Percentiles rank a stretch among this genome's conserved stretches.
These are phyloP conservation scores for Dactylis glomerata DNA, from an alignment of 176 grass and related monocot species.

Conservation along the genomic window DNA sequence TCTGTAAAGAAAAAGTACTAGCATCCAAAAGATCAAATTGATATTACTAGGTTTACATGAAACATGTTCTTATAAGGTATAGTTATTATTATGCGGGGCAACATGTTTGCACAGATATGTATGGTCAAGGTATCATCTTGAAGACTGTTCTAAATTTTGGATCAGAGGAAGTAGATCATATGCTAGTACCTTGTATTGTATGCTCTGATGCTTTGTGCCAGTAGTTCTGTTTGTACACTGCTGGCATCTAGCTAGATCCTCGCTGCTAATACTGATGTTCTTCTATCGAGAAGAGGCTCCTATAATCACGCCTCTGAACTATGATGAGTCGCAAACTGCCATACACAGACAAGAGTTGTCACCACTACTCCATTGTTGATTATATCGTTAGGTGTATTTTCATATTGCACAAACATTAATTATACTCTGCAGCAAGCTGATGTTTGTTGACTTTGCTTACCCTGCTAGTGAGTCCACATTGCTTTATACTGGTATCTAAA, in stretches of 20 bases:
- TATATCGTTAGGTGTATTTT: background rate
- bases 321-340: background rate
- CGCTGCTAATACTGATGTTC: slow-evolving; percentile 4
- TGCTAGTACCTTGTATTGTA: background rate
- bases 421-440: background rate
- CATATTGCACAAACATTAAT: background rate
- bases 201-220: background rate
- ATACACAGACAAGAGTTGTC: background rate
- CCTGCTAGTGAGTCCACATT: background rate
- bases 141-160: background rate
- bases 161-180: background rate
- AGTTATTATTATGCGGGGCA: background rate
- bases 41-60: background rate
- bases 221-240: background rate
- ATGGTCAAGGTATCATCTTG: background rate
- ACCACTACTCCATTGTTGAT: background rate
- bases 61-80: background rate
- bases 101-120: background rate
- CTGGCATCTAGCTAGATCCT: background rate
- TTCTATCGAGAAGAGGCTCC: background rate
- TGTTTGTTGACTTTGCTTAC: background rate
- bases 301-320: background rate
- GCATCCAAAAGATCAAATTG: background rate
- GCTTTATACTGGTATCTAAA: background rate
- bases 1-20: background rate